A percentile compares a stretch with the other conserved stretches of the same genome.
Conservation (phyloP, 192 early-diverging fungal genomes). For the Pilobolus umbonatus region DNA sequence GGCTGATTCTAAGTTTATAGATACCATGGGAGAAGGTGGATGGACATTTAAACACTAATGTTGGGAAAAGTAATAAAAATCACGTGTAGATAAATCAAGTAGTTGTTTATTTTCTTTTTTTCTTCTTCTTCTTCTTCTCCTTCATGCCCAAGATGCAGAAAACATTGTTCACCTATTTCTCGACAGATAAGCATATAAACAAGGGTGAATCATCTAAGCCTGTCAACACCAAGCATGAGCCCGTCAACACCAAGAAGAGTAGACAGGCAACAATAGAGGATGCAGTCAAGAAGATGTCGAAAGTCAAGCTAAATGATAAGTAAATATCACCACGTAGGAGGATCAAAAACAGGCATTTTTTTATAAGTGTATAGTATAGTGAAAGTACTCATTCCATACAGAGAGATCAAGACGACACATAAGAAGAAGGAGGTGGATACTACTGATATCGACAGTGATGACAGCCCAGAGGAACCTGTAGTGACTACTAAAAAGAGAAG, state of each 20-base stretch:
- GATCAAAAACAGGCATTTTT: too few relatives aligned
- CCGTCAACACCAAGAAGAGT: background rate
- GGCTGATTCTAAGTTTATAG: constrained; percentile 30
- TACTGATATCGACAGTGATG: too few relatives aligned
- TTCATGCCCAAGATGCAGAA: background rate
- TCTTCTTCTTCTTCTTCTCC: background rate
- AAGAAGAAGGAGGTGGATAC: too few relatives aligned
- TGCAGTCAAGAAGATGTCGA: constrained; percentile 1
- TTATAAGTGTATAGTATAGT: background rate
- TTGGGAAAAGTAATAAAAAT: background rate
- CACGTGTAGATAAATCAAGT: background rate
- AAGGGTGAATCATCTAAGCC: background rate
- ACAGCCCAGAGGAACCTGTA: background rate
- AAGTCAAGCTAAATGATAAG: background rate
- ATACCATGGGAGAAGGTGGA: constrained; percentile 28
- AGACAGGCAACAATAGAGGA: background rate
- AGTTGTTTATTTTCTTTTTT: constrained; percentile 1
- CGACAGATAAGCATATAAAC: background rate
- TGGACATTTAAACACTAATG: constrained; percentile 6
- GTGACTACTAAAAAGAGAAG: background rate
- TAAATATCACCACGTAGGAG: too few relatives aligned
- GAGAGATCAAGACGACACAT: background rate
- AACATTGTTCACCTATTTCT: too few relatives aligned
- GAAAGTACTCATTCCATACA: background rate
- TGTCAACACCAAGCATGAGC: background rate